phyloP scores from a whole-genome alignment of 2,329 filamentous ascomycete genomes.

The Ceratocystis harringtonii region DNA sequence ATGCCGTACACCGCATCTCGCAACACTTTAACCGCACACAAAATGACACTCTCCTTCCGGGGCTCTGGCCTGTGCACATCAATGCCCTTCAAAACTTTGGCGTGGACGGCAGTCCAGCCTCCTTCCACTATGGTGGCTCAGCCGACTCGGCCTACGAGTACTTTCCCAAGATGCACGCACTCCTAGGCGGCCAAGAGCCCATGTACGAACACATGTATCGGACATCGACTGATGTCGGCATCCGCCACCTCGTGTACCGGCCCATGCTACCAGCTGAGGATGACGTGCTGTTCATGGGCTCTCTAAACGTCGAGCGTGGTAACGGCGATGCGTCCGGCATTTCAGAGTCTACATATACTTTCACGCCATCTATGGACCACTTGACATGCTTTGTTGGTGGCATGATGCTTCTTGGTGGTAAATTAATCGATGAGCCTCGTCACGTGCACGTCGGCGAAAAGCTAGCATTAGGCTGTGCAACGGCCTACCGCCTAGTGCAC shows the following conservation, averaged over 20 bases:
- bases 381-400: slow-evolving; percentile 51
- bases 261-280: slow-evolving; percentile 45
- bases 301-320: slow-evolving; percentile 24
- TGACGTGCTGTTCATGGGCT: slow-evolving; percentile 49
- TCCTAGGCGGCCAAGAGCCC: slow-evolving; percentile 43
- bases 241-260: slow-evolving; percentile 49
- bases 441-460: slow-evolving; percentile 43
- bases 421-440: slow-evolving; percentile 36
- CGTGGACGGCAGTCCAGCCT: slow-evolving; percentile 28
- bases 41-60: slow-evolving; percentile 39
- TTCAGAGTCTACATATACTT: slow-evolving; percentile 18
- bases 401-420: slow-evolving; percentile 47
- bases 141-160: slow-evolving; percentile 50
- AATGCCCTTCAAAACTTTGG: slow-evolving; percentile 38
- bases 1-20: slow-evolving; percentile 43
- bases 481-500: slow-evolving; percentile 43
- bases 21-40: slow-evolving; percentile 41
- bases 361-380: slow-evolving; percentile 35
- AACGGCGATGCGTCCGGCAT: background rate
- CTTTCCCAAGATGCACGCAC: slow-evolving; percentile 48
- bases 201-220: slow-evolving; percentile 28
- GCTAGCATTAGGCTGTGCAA: slow-evolving; percentile 49
- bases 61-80: slow-evolving; percentile 46
- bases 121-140: slow-evolving; percentile 41
- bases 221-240: slow-evolving; percentile 40